A percentile compares a stretch with the other conserved stretches of the same genome.
phyloP scores from a whole-genome alignment of 305 asterid species.

The Petunia hybrid region DNA sequence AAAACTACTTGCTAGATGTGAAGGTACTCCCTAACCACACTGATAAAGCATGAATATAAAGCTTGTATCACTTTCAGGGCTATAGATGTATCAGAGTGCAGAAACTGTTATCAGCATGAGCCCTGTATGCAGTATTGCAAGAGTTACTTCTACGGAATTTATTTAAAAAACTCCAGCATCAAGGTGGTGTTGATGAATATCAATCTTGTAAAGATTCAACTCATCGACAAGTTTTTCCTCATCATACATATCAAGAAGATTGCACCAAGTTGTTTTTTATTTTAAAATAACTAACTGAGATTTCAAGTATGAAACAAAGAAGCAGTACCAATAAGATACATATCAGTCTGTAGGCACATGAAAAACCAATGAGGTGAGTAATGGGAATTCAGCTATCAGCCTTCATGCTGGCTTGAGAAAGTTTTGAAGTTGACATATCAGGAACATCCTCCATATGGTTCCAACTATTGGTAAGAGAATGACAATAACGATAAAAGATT shows the following conservation, averaged over 20 bases:
- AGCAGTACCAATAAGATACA: not conserved
- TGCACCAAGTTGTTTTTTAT: not conserved
- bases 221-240: no score
- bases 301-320: not conserved
- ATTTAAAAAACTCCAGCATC: no score
- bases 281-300: not conserved
- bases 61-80: not conserved
- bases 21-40: conserved; percentile 17
- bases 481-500: not conserved
- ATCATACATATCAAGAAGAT: no score
- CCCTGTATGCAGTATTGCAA: not conserved
- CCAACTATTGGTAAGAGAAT: not conserved
- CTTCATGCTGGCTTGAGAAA: conserved; percentile 3
- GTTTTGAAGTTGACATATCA: conserved; percentile 9
- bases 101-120: conserved; percentile 4
- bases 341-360: not conserved
- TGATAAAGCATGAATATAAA: not conserved
- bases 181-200: no score
- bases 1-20: conserved; percentile 9
- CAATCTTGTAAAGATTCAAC: no score
- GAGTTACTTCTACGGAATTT: no score
- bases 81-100: not conserved
- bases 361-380: not conserved
- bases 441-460: conserved; percentile 2
- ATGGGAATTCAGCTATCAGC: not conserved